Evolutionary conservation across 768 basidiomycete species (phyloP).

Genomic region (Mycena vulgaris): DNA sequence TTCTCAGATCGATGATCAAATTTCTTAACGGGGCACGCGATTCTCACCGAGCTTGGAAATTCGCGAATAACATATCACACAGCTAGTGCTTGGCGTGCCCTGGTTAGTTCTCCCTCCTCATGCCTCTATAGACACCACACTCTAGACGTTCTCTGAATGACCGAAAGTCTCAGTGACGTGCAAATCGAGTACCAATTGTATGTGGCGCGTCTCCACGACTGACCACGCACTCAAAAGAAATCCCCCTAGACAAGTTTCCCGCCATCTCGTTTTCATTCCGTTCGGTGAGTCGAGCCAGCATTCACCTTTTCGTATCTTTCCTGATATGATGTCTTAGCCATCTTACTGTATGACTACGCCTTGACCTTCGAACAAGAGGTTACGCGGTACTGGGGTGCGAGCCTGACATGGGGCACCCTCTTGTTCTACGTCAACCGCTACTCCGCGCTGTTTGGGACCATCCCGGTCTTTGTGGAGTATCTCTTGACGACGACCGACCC

Average conservation of each 20-base stretch:
- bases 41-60: not conserved
- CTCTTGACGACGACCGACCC: slow-evolving; percentile 29
- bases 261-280: slow-evolving; percentile 11
- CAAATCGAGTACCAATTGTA: slow-evolving; percentile 26
- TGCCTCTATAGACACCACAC: not conserved
- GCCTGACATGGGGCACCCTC: slow-evolving; percentile 29
- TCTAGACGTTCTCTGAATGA: slow-evolving; percentile 24
- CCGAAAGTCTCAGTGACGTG: slow-evolving; percentile 27
- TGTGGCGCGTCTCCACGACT: not conserved
- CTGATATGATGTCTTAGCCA: slow-evolving; percentile 22
- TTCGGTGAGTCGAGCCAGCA: not conserved
- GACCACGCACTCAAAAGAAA: not conserved
- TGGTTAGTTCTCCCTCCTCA: not conserved
- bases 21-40: no score
- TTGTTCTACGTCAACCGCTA: slow-evolving; percentile 47
- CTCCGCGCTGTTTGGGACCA: slow-evolving; percentile 37
- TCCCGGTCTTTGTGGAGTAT: slow-evolving; percentile 30
- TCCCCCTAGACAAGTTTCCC: slow-evolving; percentile 5
- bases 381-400: slow-evolving; percentile 49
- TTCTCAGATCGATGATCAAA: no score
- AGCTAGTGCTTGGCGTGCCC: not conserved
- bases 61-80: not conserved
- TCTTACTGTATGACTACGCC: slow-evolving; percentile 53
- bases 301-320: not conserved
- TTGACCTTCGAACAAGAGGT: slow-evolving; percentile 52